Evolutionary conservation across 257 asterid species (phyloP), one percentile per base, ranked within the genome.

Genomic region (Anisodus tanguticus): DNA sequence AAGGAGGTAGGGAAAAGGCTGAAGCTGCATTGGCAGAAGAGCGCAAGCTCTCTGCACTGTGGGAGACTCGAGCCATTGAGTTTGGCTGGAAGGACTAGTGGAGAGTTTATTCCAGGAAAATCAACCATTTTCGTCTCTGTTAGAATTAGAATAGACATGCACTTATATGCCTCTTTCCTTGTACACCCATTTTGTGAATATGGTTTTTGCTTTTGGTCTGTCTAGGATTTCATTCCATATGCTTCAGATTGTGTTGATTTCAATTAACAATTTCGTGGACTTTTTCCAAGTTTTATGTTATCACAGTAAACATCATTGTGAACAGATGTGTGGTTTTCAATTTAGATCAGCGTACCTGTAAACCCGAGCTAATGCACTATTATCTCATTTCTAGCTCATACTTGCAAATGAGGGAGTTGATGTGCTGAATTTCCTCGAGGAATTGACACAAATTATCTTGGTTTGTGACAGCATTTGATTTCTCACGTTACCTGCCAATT

Each of bases 1-100:
- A 89, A 76, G 87, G 72, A 82, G 89, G 89, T 41, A 83, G 91
- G 80, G 87, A 88, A 69, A 87, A 80, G 79, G 88, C 89, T 1
- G 78, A 88, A 87, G 87, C 89, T 69, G 84, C 86, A 17, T 8
- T 86, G 62, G 68, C 66, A 85, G 85, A 83, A 76, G 89, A 88
- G 87, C 82, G 88, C 72, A 88, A 87, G 87, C 87, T 88, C 63
- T 83, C 91, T 68, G 71, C 43, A 58, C 51, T 80, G 16, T 88
- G 91, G 91, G 89, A 88, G 83, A 51, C 70, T 63, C 86, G 91
- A 62, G 91, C 91, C 76, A 86, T 84, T 37, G 67, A 83, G 37
- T 47, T 55, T 85, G 91, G 88, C 41, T 88, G 89, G 89, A 81
- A 72, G 8, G 87, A 87, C 55, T 51, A 85, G 78, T 53, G 35